These are phyloP conservation scores for Cyclotella kingstonii DNA, from an alignment of 108 stramenopile genomes.

Conservation along the genomic window DNA sequence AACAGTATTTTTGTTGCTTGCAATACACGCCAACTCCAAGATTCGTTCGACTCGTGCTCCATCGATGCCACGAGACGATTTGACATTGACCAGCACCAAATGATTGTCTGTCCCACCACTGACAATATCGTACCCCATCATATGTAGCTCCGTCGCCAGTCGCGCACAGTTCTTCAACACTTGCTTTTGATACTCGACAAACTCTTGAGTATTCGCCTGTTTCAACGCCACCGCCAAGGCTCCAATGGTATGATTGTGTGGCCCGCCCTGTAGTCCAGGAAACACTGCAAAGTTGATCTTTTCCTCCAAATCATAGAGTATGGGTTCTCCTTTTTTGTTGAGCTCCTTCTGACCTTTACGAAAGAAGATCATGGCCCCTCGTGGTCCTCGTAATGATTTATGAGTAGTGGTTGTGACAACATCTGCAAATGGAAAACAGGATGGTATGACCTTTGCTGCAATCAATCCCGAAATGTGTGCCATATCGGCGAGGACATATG, in stretches of 20 bases:
- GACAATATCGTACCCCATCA: constrained; percentile 92
- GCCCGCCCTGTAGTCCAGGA: constrained; percentile 98
- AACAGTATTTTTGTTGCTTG: constrained; percentile 96
- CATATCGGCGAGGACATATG: constrained; percentile 98
- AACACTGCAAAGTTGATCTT: constrained; percentile 99
- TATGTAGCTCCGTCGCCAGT: constrained; percentile 73
- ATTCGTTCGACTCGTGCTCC: constrained; percentile 98
- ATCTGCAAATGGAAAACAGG: constrained; percentile 97
- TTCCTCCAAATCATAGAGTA: constrained; percentile 95
- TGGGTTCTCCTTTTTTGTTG: constrained; percentile 94
- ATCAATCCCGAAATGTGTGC: constrained; percentile 99
- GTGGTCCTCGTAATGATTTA: constrained; percentile 98
- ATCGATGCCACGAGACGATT: constrained; percentile 86
- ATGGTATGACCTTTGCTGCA: constrained; percentile 92
- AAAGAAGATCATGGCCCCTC: constrained; percentile 99
- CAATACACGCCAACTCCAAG: constrained; percentile 94
- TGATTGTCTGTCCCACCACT: constrained; percentile 99
- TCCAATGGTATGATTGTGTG: constrained; percentile 99
- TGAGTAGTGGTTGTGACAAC: constrained; percentile 99
- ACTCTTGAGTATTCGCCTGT: constrained; percentile 91
- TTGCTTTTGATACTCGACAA: constrained; percentile 95
- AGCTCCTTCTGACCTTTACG: constrained; percentile 84
- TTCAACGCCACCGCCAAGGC: constrained; percentile 96
- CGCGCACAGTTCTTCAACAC: constrained; percentile 79
- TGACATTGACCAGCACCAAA: constrained; percentile 97